phyloP scores from a whole-genome alignment of 805 yeast species.

The Barnettozyma sp. region DNA sequence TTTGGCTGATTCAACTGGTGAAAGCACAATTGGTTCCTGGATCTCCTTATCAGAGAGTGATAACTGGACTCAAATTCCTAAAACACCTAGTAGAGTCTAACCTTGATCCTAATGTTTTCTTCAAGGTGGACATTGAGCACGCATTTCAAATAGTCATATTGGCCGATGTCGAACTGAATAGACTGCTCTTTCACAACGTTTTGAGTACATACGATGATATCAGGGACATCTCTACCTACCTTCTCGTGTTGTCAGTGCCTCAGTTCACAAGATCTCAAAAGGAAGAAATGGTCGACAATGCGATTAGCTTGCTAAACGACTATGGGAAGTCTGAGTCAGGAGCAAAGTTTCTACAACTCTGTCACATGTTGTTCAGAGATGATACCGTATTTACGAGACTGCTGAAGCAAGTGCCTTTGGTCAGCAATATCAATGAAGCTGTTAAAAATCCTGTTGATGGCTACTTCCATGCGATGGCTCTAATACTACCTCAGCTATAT shows the following conservation, averaged over 20 bases:
- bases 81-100: conserved; percentile 45
- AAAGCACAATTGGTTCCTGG: conserved; percentile 44
- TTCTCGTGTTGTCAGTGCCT: conserved; percentile 32
- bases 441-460: conserved; percentile 62
- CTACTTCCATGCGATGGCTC: conserved; percentile 49
- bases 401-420: conserved; percentile 28
- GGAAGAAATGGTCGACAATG: conserved; percentile 19
- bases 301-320: conserved; percentile 34
- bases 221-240: conserved; percentile 41
- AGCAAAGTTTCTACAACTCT: conserved; percentile 53
- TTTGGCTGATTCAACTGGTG: conserved; percentile 31
- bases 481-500: conserved; percentile 30
- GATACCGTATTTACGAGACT: conserved; percentile 28
- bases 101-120: conserved; percentile 40
- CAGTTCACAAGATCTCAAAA: conserved; percentile 10
- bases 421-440: conserved; percentile 35
- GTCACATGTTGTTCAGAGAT: conserved; percentile 34
- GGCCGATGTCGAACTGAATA: conserved; percentile 28
- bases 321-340: conserved; percentile 72
- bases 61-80: conserved; percentile 44
- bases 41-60: conserved; percentile 46
- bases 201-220: conserved; percentile 75
- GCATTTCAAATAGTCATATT: conserved; percentile 44
- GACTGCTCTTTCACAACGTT: conserved; percentile 53
- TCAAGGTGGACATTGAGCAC: conserved; percentile 39